Conservation (phyloP, 768 basidiomycete species). For the Panellus pusillus region DNA sequence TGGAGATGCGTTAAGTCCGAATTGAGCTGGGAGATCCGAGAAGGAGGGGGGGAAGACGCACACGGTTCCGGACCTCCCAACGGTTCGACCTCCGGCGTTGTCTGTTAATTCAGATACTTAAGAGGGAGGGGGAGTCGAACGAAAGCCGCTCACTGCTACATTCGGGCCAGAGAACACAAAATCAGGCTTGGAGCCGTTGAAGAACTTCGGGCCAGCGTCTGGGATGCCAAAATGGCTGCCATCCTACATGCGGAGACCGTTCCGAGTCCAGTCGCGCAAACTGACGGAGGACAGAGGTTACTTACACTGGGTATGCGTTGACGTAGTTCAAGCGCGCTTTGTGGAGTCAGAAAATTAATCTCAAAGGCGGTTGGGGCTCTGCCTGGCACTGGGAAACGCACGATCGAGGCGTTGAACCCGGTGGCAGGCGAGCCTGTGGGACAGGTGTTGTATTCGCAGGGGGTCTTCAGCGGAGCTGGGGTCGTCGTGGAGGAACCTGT, state of each 20-base stretch:
- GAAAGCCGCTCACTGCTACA: constrained; percentile 34
- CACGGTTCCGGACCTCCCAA: constrained; percentile 44
- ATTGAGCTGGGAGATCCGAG: neutral
- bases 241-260: constrained; percentile 24
- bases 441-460: constrained; percentile 51
- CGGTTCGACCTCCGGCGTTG: constrained; percentile 33
- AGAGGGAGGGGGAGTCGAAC: neutral
- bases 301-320: constrained; percentile 35
- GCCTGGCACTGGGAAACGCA: too few species aligned
- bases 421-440: constrained; percentile 43
- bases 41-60: constrained; percentile 21
- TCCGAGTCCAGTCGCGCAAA: neutral
- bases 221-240: constrained; percentile 41
- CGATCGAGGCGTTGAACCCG: constrained; percentile 42
- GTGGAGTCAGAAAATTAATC: neutral
- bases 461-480: constrained; percentile 31
- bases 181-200: constrained; percentile 36
- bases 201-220: constrained; percentile 44
- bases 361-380: fast-evolving
- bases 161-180: constrained; percentile 50
- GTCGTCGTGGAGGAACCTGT: constrained; percentile 42
- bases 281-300: neutral
- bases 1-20: constrained; percentile 15
- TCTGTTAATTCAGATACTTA: constrained; percentile 21
- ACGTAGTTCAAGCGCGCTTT: constrained; percentile 38